Percentiles rank a stretch among this genome's conserved stretches.
These are phyloP conservation scores for Triticum urartu DNA, from an alignment of 176 grass and related monocot genomes.

Conservation along the genomic window DNA sequence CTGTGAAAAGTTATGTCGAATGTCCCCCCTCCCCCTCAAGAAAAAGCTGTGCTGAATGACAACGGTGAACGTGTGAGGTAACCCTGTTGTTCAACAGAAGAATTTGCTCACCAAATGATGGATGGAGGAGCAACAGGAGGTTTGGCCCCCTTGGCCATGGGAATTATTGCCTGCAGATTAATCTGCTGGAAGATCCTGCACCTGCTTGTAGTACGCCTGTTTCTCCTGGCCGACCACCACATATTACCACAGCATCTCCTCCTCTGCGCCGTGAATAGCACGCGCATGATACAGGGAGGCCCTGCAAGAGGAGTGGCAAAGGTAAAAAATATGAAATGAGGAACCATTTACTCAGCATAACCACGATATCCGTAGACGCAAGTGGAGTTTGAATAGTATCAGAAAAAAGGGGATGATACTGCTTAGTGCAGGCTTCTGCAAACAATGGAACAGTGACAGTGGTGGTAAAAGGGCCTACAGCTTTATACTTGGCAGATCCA, in stretches of 20 bases:
- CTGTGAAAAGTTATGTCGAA: not conserved
- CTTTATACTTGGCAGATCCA: constrained; percentile 15
- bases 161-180: constrained; percentile 40
- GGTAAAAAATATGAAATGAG: constrained; percentile 9
- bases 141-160: constrained; percentile 17
- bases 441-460: constrained; percentile 1
- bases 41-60: constrained; percentile 2
- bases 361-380: not conserved
- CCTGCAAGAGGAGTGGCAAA: constrained; percentile 9
- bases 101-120: constrained; percentile 26
- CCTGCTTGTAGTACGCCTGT: constrained; percentile 13
- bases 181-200: constrained; percentile 36
- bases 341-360: constrained; percentile 23
- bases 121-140: constrained; percentile 30
- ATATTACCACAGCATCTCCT: constrained; percentile 29
- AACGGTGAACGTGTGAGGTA: not conserved
- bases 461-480: not conserved
- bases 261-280: constrained; percentile 17
- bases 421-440: constrained; percentile 14
- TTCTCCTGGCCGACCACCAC: constrained; percentile 36
- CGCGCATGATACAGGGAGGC: not conserved
- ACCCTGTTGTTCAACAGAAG: not conserved
- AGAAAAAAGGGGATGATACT: not conserved
- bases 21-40: not conserved
- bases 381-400: constrained; percentile 4